Evolutionary conservation across 108 stramenopile species (phyloP), one percentile per base, ranked within the genome.

Genomic region (Aurantiochytrium sp.): DNA sequence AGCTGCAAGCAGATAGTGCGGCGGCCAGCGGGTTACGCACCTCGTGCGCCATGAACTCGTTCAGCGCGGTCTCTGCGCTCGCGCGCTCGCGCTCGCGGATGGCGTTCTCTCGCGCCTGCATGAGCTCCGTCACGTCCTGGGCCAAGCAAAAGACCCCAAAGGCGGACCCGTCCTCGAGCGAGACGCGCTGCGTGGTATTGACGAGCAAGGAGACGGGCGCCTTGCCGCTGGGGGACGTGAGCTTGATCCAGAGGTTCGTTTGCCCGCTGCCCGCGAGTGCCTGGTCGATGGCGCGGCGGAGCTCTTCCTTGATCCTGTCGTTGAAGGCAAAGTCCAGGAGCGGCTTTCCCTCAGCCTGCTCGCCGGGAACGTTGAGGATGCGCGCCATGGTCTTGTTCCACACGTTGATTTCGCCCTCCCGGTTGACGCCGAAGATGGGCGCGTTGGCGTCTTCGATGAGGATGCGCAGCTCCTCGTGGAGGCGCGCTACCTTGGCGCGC

Each of bases 31-130:
- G 73, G 45, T 81, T 81, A 24, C 73, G 73, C 36, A 81, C 73
- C 73, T 81, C 73, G 45, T 81, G 73, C 21, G 73, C 73, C 42
- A 81, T 81, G 45, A 81, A 81, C 45, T 81, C 73, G 73, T 81
- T 81, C 24, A 81, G 39, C 45, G 42, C 42, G 50, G 73, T 30
- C 24, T 81, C 73, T 6, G 73, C 39, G 32, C 42, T 2, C 27
- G 73, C 73, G 73, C 73, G 73, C 30, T 81, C 73, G 12, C 45
- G 42, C 73, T 41, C 73, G 42, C 73, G 39, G 32, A 48, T 48
- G 0, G 45, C 42, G 27, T 81, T 24, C 24, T 41, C 73, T 17
- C 73, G 73, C 6, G 73, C 39, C 24, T 81, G 15, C n/a, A 81
- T 48, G n/a, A 81, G 3, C 27, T 81, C 73, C 2, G 73, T 81